Conservation (phyloP, 2,329 filamentous ascomycete species). For the Calonectria pauciramosa region DNA sequence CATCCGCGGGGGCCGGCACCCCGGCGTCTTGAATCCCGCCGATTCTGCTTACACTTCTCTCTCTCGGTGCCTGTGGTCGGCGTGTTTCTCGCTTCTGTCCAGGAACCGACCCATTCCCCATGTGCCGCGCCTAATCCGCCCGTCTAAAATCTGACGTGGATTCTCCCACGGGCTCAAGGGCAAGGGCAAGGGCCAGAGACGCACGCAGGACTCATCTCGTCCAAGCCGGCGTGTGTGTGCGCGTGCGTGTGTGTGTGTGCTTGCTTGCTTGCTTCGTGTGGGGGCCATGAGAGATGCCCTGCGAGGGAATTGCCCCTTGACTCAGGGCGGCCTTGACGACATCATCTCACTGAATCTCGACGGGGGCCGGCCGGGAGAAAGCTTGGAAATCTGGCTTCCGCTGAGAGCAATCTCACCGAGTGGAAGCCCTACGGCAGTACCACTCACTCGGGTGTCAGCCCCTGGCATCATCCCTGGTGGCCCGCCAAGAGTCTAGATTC, state of each 20-base stretch:
- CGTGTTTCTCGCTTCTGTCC: background rate
- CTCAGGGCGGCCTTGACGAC: constrained; percentile 12
- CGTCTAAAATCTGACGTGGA: constrained; percentile 32
- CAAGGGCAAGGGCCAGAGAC: background rate
- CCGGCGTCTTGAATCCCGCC: background rate
- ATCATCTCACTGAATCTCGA: background rate
- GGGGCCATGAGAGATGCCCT: constrained; percentile 7
- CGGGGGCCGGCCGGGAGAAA: background rate
- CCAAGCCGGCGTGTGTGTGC: background rate
- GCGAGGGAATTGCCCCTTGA: background rate
- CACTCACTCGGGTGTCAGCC: background rate
- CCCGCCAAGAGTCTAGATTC: constrained; percentile 5
- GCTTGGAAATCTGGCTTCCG: background rate
- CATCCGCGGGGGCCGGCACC: background rate
- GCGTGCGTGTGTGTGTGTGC: too few species aligned
- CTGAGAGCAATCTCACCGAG: constrained; percentile 2
- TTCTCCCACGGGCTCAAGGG: background rate
- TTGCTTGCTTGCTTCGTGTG: constrained; percentile 17
- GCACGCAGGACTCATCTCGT: background rate
- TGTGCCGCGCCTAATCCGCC: constrained; percentile 12
- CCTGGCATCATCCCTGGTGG: background rate
- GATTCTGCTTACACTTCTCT: background rate
- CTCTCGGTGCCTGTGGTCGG: background rate
- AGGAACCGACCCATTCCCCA: constrained; percentile 7
- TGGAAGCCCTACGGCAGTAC: background rate